These are phyloP conservation scores for Rhynchospora breviuscula DNA, from an alignment of 176 grass and related monocot genomes.

Conservation along the genomic window DNA sequence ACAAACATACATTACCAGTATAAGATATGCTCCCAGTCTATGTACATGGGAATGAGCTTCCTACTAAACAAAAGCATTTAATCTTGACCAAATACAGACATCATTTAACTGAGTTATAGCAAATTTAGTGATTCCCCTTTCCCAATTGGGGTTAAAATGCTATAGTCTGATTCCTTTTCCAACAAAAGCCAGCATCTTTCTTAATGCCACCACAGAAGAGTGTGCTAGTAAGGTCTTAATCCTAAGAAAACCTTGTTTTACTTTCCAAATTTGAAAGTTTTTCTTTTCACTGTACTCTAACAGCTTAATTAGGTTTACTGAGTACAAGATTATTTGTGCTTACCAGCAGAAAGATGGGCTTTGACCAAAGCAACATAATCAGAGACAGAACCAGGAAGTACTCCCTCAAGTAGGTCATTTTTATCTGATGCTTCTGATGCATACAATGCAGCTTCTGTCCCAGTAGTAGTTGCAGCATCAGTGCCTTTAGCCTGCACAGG, in stretches of 20 bases:
- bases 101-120: background rate
- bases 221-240: background rate
- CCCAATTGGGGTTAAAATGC: background rate
- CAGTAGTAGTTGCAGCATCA: constrained; percentile 82
- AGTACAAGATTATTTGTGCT: constrained; percentile 17
- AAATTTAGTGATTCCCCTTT: background rate
- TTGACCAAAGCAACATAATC: constrained; percentile 84
- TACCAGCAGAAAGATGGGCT: constrained; percentile 91
- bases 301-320: background rate
- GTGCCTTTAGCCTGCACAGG: constrained; percentile 66
- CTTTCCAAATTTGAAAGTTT: background rate
- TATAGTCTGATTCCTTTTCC: background rate
- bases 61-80: background rate
- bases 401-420: constrained; percentile 75
- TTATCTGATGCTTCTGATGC: constrained; percentile 94
- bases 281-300: background rate
- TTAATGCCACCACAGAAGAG: background rate
- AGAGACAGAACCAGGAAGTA: constrained; percentile 75
- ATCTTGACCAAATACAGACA: background rate
- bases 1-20: background rate
- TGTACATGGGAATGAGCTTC: background rate
- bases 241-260: background rate
- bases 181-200: constrained; percentile 8
- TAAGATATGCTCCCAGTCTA: background rate
- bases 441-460: constrained; percentile 92